Evolutionary conservation across 805 yeast species (phyloP).

Genomic region (Wickerhamomyces queroliae): DNA sequence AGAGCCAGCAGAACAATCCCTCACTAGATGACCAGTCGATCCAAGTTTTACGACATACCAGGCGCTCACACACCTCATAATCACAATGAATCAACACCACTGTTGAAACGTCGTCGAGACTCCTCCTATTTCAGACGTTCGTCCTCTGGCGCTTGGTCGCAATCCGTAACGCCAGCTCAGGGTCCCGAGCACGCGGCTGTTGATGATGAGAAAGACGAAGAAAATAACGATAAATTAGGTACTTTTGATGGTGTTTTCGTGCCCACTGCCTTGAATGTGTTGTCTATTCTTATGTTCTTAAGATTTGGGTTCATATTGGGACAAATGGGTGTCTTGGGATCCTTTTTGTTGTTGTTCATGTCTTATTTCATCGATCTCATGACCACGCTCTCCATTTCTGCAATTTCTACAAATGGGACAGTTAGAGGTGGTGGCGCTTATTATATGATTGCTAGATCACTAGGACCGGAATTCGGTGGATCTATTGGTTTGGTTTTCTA

Average conservation of each 20-base stretch:
- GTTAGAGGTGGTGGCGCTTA: slow-evolving; percentile 99
- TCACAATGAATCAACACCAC: slow-evolving; percentile 20
- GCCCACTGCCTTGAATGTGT: slow-evolving; percentile 88
- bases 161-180: background rate
- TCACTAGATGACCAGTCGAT: slow-evolving; percentile 2
- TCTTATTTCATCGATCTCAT: slow-evolving; percentile 78
- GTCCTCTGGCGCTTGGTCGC: slow-evolving; percentile 1
- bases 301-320: slow-evolving; percentile 95
- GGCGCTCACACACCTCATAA: slow-evolving; percentile 26
- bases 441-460: slow-evolving; percentile 89
- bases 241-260: slow-evolving; percentile 88
- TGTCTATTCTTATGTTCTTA: slow-evolving; percentile 90
- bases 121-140: slow-evolving; percentile 24
- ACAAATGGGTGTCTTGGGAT: slow-evolving; percentile 85
- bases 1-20: too few species aligned
- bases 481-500: slow-evolving; percentile 93
- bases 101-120: slow-evolving; percentile 17
- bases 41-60: slow-evolving; percentile 27
- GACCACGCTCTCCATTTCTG: slow-evolving; percentile 87
- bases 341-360: slow-evolving; percentile 57
- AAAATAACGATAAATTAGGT: slow-evolving; percentile 49
- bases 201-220: slow-evolving; percentile 25
- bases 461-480: slow-evolving; percentile 99
- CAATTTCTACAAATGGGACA: slow-evolving; percentile 95
- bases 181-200: slow-evolving; percentile 2